Base-by-base conservation (phyloP, 306 rosid genomes). In the Abrus precatorius region DNA sequence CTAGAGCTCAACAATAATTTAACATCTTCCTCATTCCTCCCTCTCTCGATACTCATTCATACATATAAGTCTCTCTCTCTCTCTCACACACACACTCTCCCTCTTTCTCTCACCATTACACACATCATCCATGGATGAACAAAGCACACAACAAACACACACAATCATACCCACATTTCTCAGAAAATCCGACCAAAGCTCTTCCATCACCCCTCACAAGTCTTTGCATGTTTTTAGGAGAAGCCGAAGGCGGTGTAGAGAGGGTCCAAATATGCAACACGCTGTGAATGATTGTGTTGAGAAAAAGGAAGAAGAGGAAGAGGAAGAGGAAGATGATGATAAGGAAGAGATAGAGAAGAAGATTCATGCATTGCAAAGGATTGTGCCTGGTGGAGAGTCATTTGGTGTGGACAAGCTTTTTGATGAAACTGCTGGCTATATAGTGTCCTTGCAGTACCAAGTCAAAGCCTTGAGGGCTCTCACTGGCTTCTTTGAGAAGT, bases 401-500 rank as follows among this genome's bases (percentile, higher is more conserved):
- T 84, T 87, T 1, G 97, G 87, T 1, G 93, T 89, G 7, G 99
- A 93, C 84, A 83, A 89, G 67, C 96, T 95, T 0, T 95, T 95
- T 38, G 97, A 95, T 73, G 92, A 93, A 69, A 95, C 99, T 40
- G 99, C 99, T 28, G 92, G 84, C 1, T 95, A 95, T 75, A 95
- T 95, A 30, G 28, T 91, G 77, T 69, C 91, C 3, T 87, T 95
- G 85, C 98, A 90, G 86, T 85, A 62, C 54, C 97, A 89, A 76
- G 88, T 93, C 71, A 93, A 93, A 72, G 89, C 94, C 75, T 82
- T 95, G 86, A 93, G 84, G 62, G 81, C 96, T 9, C 92, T 93
- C 57, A 43, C 94, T 0, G 67, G 8, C 62, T 84, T 93, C 79
- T 90, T 95, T 34, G 89, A 92, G 53, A 80, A 65, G 38, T 69